Conservation (phyloP, 2,329 filamentous ascomycete genomes). For the Lachnellula subtilissima region DNA sequence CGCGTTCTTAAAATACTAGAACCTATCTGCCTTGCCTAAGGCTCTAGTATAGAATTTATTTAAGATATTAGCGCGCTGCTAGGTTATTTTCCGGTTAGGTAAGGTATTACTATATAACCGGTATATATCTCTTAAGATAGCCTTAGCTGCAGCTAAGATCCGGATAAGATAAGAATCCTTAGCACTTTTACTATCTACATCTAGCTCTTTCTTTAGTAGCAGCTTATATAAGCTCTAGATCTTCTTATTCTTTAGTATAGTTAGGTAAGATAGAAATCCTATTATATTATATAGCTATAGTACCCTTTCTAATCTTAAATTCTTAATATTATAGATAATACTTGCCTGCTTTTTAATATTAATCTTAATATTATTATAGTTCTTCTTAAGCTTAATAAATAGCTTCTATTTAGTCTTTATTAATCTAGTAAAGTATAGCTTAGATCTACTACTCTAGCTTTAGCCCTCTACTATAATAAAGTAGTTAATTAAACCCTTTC, state of each 20-base stretch:
- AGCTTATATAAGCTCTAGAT: constrained; percentile 13
- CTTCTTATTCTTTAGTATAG: constrained; percentile 2
- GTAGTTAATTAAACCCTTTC: no score
- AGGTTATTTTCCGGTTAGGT: constrained; percentile 10
- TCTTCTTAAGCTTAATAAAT: no score
- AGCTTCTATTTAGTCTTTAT: no score
- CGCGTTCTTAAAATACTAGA: constrained; percentile 10
- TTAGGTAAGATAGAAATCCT: no score
- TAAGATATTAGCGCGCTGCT: constrained; percentile 12
- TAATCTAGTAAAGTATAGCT: no score
- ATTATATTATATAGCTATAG: no score
- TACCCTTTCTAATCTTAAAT: no score
- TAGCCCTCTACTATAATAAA: no score
- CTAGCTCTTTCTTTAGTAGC: constrained; percentile 7
- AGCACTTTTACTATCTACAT: constrained; percentile 1
- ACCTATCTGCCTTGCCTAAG: constrained; percentile 2
- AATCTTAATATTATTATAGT: no score
- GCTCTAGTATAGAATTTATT: constrained; percentile 11
- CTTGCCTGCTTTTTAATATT: no score
- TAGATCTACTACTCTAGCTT: no score
- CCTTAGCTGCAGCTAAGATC: constrained; percentile 3
- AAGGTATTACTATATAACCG: constrained; percentile 1
- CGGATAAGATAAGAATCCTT: constrained; percentile 8
- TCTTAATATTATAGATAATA: no score
- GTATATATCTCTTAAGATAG: constrained; percentile 10